Conservation (phyloP, 129 eudicot genomes). For the Silybum marianum region DNA sequence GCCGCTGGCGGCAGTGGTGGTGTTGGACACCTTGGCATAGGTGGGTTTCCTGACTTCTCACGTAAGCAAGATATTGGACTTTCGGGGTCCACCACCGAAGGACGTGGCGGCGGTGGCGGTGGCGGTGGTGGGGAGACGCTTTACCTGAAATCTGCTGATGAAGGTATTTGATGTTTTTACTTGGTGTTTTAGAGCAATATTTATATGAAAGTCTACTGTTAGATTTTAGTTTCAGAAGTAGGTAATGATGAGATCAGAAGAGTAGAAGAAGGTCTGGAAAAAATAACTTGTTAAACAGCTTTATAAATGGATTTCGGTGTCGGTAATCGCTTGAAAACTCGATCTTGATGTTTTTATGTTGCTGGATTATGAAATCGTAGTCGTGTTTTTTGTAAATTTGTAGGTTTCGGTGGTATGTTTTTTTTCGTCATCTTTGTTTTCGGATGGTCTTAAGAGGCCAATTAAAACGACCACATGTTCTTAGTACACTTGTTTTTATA, state of each 20-base stretch:
- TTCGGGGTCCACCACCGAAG: constrained; percentile 37
- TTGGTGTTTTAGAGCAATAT: not conserved
- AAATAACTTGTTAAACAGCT: constrained; percentile 27
- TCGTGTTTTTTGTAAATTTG: not conserved
- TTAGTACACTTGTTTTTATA: no score
- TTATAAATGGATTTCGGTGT: constrained; percentile 38
- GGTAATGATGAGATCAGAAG: not conserved
- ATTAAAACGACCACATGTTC: no score
- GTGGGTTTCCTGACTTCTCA: constrained; percentile 55
- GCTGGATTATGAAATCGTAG: constrained; percentile 14
- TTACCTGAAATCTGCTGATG: constrained; percentile 62
- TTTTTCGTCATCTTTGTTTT: not conserved
- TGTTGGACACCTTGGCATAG: constrained; percentile 41
- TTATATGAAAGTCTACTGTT: constrained; percentile 11
- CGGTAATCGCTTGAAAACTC: constrained; percentile 19
- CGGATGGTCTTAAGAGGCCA: not conserved
- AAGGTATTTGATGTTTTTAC: constrained; percentile 41
- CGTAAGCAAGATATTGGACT: constrained; percentile 51
- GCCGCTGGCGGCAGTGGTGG: constrained; percentile 33
- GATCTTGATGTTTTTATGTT: constrained; percentile 11
- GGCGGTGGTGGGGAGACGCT: constrained; percentile 57
- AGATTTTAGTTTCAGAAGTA: constrained; percentile 28
- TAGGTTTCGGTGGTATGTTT: not conserved
- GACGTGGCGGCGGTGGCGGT: constrained; percentile 37
- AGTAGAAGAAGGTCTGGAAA: constrained; percentile 26